A percentile compares a stretch with the other conserved stretches of the same genome.
Conservation (phyloP, 179 eudicot species). For the Spinacia oleracea region DNA sequence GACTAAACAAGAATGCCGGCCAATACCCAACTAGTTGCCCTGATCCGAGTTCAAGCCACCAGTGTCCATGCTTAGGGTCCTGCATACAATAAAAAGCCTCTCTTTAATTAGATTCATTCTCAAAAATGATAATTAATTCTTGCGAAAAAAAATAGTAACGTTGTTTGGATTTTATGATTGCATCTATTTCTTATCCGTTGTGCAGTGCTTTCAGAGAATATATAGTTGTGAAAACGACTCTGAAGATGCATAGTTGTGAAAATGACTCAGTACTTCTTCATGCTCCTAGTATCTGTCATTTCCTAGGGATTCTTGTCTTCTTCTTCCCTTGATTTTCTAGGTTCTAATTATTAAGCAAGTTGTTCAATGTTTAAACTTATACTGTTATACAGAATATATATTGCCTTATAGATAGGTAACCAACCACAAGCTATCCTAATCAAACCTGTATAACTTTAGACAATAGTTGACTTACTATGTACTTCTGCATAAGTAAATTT, state of each 20-base stretch:
- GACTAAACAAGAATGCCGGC: slow-evolving; percentile 84
- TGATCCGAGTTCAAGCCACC: slow-evolving; percentile 93
- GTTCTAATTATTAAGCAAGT: slow-evolving; percentile 1
- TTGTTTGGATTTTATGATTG: background rate
- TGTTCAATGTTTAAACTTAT: background rate
- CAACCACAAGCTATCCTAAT: background rate
- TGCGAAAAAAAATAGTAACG: background rate
- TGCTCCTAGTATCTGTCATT: slow-evolving; percentile 9
- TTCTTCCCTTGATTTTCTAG: background rate
- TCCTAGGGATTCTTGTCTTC: slow-evolving; percentile 13
- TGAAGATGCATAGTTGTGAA: background rate
- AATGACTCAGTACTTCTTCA: slow-evolving; percentile 10
- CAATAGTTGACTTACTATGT: background rate
- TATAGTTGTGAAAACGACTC: background rate
- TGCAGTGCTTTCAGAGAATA: slow-evolving; percentile 15
- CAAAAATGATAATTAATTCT: background rate
- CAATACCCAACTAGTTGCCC: slow-evolving; percentile 89
- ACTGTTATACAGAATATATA: background rate
- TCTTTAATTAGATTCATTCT: background rate
- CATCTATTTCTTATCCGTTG: slow-evolving; percentile 4
- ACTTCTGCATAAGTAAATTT: background rate
- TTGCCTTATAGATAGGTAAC: background rate
- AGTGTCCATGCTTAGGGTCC: slow-evolving; percentile 96
- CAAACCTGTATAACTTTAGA: background rate
- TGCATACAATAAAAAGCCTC: slow-evolving; percentile 31